Base-by-base conservation (phyloP, 345 rosid genomes). In the Noccaea bulbosa region DNA sequence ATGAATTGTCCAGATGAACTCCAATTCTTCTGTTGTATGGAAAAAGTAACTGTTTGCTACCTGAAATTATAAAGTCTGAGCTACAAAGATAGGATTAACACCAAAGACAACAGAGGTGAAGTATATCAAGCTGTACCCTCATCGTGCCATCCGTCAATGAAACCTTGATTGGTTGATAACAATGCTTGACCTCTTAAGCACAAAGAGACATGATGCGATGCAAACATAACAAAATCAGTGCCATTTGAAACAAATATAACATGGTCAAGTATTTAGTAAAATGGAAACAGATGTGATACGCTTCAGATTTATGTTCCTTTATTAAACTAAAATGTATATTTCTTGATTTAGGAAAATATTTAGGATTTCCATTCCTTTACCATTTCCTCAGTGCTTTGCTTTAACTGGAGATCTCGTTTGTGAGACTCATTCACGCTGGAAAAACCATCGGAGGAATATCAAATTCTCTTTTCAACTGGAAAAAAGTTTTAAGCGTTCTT, bases 81-180 rank as follows among this genome's bases (percentile, higher is more conserved):
- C 61, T 27, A 77, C 11, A 70, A 40, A 68, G 14, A 47, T 60
- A 59, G 44, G 10, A 30, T 33, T 41, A 55, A 40, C 27, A 50
- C 50, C 52, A 56, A 43, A 56, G 22, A 27, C 46, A 64, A 33
- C 43, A 24, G 50, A 49, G 40, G 44, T 43, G 70, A 35, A 35
- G 62, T 57, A 17, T 55, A 17, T 40, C 17, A 35, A 11, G 48
- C 50, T 45, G 30, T 78, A 94, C 99, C 97, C 74, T 87, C 4
- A 94, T 73, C 1, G 1, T 75, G 70, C 67, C 80, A 62, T 81
- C 91, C 27, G 37, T 55, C 40, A 86, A 69, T 43, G 74, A 78
- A 76, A 85, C 87, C 81, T 94, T 94, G 81, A 91, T 89, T 30
- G 96, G 91, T 58, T 88, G 97, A 76, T 91, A 80, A 45, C 93